Base-by-base conservation (phyloP, 1,284 basidiomycete species). In the Fomitiporia mediterranea region DNA sequence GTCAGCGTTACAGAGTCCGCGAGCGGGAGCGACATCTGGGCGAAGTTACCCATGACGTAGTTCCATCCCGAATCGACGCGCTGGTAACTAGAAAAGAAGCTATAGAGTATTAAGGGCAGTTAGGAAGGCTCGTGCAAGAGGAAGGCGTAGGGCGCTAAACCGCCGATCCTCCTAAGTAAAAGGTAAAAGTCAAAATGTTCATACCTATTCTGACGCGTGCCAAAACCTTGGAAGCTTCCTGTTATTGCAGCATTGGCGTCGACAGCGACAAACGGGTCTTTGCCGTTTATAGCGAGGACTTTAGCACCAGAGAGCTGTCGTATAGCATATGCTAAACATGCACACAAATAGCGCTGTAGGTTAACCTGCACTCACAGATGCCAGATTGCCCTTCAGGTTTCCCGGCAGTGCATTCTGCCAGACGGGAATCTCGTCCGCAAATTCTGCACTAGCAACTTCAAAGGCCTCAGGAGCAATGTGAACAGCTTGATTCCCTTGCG, bases 11-110 rank as follows among this genome's bases (percentile, higher is more conserved):
- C 82, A 0, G 67, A 68, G 62, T 84, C 81, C 27, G 66, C 68
- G 17, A 83, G 66, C 2, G 83, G 82, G 23, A 83, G 74, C 1
- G 78, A 71, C 61, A 79, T 74, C 58, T 80, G 77, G 1, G 82
- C 82, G 64, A 84, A 85, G 58, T 84, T 79, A 15, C 82, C 82
- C 75, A 84, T 72, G 57, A 74, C 65, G 61, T 86, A 86, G 2
- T 68, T 74, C 81, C 81, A 84, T 3, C 76, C 75, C 6, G 63
- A 62, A 2, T 72, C 65, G 1, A 64, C 68, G 19, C 64, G 62
- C 47, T 69, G 62, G 62, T 74, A 74, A 53, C 70, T 73, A 25
- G 74, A 66, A 65, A 74, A 75, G 67, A 74, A 74, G 30, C 72
- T 72, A 51, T 15, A 48, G 28, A 6, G 11, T 17, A 46, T 46